These are phyloP conservation scores for Candida krabiensis DNA, from an alignment of 805 yeast species.

Conservation along the genomic window DNA sequence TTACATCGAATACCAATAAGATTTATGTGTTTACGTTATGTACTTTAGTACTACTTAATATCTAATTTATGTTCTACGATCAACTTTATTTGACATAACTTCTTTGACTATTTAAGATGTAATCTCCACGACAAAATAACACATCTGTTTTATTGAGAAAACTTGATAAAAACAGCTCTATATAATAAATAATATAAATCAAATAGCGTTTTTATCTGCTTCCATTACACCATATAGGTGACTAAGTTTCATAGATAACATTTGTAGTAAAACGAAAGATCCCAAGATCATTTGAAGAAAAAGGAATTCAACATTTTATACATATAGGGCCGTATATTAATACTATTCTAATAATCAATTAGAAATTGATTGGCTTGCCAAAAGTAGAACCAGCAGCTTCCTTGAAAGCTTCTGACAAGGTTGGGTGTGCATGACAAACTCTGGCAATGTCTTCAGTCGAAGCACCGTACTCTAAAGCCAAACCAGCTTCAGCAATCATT, in stretches of 20 bases:
- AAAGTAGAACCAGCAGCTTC: conserved; percentile 95
- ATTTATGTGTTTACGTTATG: no score
- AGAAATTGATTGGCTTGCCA: conserved; percentile 88
- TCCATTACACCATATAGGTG: neutral
- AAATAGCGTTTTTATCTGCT: neutral
- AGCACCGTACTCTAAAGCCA: conserved; percentile 98
- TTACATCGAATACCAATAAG: neutral
- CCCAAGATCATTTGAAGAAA: no score
- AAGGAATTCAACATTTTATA: no score
- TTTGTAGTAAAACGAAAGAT: no score
- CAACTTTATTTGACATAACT: no score
- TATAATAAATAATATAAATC: conserved; percentile 1
- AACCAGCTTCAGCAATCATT: conserved; percentile 98
- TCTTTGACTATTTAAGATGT: no score
- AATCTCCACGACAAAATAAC: neutral
- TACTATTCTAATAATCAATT: conserved; percentile 26
- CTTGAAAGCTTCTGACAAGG: conserved; percentile 95
- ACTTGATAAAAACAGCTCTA: conserved; percentile 1
- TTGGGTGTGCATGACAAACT: conserved; percentile 98
- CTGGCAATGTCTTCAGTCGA: conserved; percentile 97
- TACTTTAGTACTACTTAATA: no score
- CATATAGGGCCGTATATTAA: no score
- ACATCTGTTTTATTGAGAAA: neutral
- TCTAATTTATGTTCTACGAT: no score
- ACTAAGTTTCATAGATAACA: neutral